Evolutionary conservation across 768 basidiomycete genomes (phyloP).

Genomic region (Termitomyces sp.): DNA sequence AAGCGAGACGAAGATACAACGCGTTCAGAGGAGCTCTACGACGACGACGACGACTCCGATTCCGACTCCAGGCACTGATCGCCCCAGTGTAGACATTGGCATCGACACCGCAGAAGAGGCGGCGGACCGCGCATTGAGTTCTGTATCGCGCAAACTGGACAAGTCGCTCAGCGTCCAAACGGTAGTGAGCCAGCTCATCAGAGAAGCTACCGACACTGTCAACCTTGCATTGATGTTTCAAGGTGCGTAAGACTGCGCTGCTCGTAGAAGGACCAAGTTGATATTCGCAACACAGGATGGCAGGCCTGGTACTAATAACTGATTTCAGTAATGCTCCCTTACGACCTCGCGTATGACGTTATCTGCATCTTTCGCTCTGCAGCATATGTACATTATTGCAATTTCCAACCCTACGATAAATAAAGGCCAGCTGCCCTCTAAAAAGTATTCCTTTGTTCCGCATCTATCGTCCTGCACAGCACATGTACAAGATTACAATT

Average conservation of each 20-base stretch:
- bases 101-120: slow-evolving; percentile 76
- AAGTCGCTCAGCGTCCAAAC: slow-evolving; percentile 86
- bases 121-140: slow-evolving; percentile 82
- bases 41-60: slow-evolving; percentile 14
- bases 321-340: background rate
- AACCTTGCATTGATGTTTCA: slow-evolving; percentile 77
- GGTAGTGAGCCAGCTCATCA: slow-evolving; percentile 88
- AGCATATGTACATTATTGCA: background rate
- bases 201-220: slow-evolving; percentile 73
- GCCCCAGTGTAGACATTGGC: slow-evolving; percentile 39
- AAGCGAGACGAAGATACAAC: slow-evolving; percentile 68
- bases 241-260: slow-evolving; percentile 38
- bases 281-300: slow-evolving; percentile 4
- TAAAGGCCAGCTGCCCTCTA: too few relatives aligned
- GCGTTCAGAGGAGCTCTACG: slow-evolving; percentile 44
- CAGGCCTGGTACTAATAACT: slow-evolving; percentile 4
- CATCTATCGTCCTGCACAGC: too few relatives aligned
- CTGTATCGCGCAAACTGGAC: slow-evolving; percentile 80
- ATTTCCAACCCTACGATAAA: background rate
- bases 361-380: background rate
- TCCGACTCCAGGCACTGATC: slow-evolving; percentile 13
- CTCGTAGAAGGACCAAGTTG: background rate
- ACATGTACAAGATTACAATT: too few relatives aligned
- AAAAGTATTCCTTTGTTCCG: too few relatives aligned
- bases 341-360: background rate